Evolutionary conservation across 2,329 filamentous ascomycete species (phyloP).

Genomic region (Xylariaceae sp.): DNA sequence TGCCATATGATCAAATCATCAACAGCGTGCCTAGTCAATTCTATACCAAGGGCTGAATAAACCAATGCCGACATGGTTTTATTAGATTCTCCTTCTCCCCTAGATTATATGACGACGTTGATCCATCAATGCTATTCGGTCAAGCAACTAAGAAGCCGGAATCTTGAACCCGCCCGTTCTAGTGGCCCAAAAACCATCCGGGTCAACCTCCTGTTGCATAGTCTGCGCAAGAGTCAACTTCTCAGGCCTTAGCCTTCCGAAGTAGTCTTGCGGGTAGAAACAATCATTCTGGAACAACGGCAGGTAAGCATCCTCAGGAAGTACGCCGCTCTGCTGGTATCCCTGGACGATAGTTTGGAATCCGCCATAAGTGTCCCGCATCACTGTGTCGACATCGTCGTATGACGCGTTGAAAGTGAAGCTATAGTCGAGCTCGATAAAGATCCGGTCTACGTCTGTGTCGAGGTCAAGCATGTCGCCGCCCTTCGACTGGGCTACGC

Average conservation of each 20-base stretch:
- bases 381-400: conserved; percentile 30
- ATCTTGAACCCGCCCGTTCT: conserved; percentile 41
- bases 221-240: conserved; percentile 31
- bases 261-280: conserved; percentile 41
- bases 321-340: conserved; percentile 30
- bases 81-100: too few species aligned
- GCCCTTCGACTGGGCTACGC: conserved; percentile 29
- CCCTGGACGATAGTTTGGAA: conserved; percentile 27
- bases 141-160: conserved; percentile 11
- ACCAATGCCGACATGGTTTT: too few species aligned
- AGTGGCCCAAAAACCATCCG: conserved; percentile 34
- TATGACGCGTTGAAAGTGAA: conserved; percentile 31
- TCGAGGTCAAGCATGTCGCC: conserved; percentile 39
- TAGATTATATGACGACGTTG: too few species aligned
- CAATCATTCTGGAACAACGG: conserved; percentile 43
- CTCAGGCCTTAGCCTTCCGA: conserved; percentile 34
- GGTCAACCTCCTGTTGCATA: conserved; percentile 36
- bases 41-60: too few species aligned
- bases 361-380: conserved; percentile 35
- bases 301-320: conserved; percentile 33
- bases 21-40: too few species aligned
- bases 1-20: too few species aligned
- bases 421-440: conserved; percentile 42
- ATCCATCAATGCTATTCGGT: too few species aligned
- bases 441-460: conserved; percentile 35